These are phyloP conservation scores for Trapa bicornis DNA, from an alignment of 345 rosid species.

Conservation along the genomic window DNA sequence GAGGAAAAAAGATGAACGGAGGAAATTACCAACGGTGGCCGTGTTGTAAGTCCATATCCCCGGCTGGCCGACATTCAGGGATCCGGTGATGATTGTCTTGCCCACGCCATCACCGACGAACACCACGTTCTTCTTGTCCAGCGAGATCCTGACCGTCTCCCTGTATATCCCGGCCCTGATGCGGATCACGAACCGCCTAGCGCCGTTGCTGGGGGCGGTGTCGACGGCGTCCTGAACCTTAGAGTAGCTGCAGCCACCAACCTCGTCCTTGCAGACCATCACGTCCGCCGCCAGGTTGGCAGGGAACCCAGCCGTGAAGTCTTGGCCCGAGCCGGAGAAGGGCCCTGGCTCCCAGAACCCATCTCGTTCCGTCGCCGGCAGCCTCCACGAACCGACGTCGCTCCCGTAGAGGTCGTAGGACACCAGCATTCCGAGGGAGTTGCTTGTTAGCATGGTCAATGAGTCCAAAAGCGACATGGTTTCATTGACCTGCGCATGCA, in stretches of 20 bases:
- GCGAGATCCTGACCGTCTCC: slow-evolving; percentile 29
- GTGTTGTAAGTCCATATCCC: slow-evolving; percentile 31
- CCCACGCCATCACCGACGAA: slow-evolving; percentile 36
- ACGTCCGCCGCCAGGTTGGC: slow-evolving; percentile 15
- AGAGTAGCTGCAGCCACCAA: slow-evolving; percentile 16
- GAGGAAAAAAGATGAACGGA: neutral
- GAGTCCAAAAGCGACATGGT: slow-evolving; percentile 26
- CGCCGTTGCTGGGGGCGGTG: slow-evolving; percentile 26
- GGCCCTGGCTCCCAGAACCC: slow-evolving; percentile 15
- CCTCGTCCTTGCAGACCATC: slow-evolving; percentile 27
- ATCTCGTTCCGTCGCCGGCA: slow-evolving; percentile 34
- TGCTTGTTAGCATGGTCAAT: slow-evolving; percentile 19
- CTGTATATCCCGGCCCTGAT: slow-evolving; percentile 30
- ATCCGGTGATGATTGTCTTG: slow-evolving; percentile 31
- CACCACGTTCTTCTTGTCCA: slow-evolving; percentile 29
- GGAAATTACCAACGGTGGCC: slow-evolving; percentile 25
- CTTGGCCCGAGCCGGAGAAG: slow-evolving; percentile 1
- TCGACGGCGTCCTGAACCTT: slow-evolving; percentile 35
- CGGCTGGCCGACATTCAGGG: slow-evolving; percentile 13
- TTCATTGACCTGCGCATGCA: slow-evolving; percentile 6
- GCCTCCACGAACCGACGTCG: slow-evolving; percentile 18
- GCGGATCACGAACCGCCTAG: slow-evolving; percentile 22
- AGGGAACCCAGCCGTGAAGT: slow-evolving; percentile 15
- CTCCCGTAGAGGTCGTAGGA: slow-evolving; percentile 23
- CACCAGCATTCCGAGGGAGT: slow-evolving; percentile 29